phyloP scores from a whole-genome alignment of 2,329 filamentous ascomycete species.

The Domatiomyces catenatus region DNA sequence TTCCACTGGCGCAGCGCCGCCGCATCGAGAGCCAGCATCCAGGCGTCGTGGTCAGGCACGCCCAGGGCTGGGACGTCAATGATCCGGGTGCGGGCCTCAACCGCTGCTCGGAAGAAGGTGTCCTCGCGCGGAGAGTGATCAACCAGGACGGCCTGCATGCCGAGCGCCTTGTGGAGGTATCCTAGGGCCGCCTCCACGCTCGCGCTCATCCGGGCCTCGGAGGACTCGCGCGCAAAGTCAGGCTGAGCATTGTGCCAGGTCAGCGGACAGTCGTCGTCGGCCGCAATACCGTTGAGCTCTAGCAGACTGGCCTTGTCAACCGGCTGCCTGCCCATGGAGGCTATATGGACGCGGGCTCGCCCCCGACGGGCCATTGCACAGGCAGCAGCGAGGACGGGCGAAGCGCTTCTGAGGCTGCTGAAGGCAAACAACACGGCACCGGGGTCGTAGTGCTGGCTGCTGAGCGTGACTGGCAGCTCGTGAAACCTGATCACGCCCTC shows the following conservation, averaged over 20 bases:
- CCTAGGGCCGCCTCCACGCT: slow-evolving; percentile 50
- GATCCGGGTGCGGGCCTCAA: neutral
- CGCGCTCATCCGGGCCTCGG: slow-evolving; percentile 51
- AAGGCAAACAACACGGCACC: slow-evolving; percentile 67
- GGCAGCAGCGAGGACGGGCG: slow-evolving; percentile 61
- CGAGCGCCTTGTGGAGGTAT: slow-evolving; percentile 58
- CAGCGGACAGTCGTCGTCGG: slow-evolving; percentile 47
- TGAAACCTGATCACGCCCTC: slow-evolving; percentile 57
- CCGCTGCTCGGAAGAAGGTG: slow-evolving; percentile 55
- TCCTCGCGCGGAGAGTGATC: slow-evolving; percentile 57
- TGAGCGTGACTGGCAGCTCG: slow-evolving; percentile 35
- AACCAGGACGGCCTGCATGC: slow-evolving; percentile 60
- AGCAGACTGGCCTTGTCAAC: slow-evolving; percentile 55
- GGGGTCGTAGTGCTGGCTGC: slow-evolving; percentile 30
- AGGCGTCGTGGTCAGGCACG: slow-evolving; percentile 32
- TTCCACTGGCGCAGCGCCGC: slow-evolving; percentile 50
- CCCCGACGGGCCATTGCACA: slow-evolving; percentile 66
- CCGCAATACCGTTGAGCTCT: slow-evolving; percentile 63
- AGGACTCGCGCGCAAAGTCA: slow-evolving; percentile 55
- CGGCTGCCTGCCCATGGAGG: slow-evolving; percentile 57
- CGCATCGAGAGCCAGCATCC: slow-evolving; percentile 46
- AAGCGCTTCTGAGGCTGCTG: slow-evolving; percentile 56
- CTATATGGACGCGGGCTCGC: slow-evolving; percentile 66
- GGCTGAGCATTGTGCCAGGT: slow-evolving; percentile 59
- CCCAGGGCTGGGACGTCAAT: neutral